Evolutionary conservation across 2,329 filamentous ascomycete genomes (phyloP).

Genomic region (Neonectria punicea): DNA sequence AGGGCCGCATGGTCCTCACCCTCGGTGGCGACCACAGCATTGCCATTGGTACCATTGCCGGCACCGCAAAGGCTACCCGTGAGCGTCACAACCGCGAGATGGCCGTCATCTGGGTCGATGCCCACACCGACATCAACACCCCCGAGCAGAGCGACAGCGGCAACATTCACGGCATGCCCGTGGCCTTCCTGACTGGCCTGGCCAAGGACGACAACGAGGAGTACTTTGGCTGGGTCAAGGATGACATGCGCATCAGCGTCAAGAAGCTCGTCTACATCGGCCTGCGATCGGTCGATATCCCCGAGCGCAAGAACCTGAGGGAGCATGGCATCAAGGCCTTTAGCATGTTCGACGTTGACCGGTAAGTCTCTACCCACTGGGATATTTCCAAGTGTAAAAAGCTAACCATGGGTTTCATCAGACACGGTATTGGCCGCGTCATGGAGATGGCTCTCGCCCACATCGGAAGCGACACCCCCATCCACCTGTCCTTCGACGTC

Average conservation of each 20-base stretch:
- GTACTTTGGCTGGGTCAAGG: constrained; percentile 88
- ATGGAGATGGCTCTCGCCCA: constrained; percentile 99
- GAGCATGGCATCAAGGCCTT: constrained; percentile 95
- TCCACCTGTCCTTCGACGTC: constrained; percentile 97
- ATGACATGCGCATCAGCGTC: constrained; percentile 74
- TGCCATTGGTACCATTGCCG: constrained; percentile 91
- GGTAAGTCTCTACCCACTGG: constrained; percentile 58
- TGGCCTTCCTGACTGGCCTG: constrained; percentile 89
- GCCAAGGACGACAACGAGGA: constrained; percentile 80
- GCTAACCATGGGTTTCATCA: constrained; percentile 47
- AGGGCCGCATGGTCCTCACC: constrained; percentile 89
- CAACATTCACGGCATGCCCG: constrained; percentile 98
- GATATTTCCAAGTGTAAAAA: not conserved
- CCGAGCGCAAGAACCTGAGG: constrained; percentile 90
- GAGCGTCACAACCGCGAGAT: constrained; percentile 86
- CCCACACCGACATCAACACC: constrained; percentile 97
- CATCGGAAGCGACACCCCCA: constrained; percentile 93
- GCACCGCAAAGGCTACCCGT: constrained; percentile 84
- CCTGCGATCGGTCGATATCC: constrained; percentile 89
- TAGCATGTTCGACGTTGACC: constrained; percentile 98
- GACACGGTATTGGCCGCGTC: constrained; percentile 92
- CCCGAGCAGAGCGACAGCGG: constrained; percentile 90
- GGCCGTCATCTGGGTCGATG: constrained; percentile 98
- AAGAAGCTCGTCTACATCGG: constrained; percentile 98
- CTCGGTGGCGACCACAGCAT: constrained; percentile 97